Conservation (phyloP, 2,329 filamentous ascomycete species). For the Arthrobotrys sphaeroides region DNA sequence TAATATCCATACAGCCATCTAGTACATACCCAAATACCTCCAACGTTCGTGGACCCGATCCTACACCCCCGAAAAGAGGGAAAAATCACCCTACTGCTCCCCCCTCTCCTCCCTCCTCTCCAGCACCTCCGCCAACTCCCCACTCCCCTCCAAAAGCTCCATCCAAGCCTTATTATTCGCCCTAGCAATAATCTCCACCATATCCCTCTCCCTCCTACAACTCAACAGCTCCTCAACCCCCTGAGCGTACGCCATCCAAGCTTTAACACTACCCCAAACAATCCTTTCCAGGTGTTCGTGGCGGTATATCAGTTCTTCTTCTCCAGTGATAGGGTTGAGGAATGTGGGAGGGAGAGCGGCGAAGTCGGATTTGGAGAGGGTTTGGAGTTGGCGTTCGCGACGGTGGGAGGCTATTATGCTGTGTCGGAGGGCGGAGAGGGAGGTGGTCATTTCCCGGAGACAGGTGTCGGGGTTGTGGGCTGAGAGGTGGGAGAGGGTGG, state of each 20-base stretch:
- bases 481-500: not conserved
- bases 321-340: not conserved
- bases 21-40: too few species aligned
- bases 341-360: not conserved
- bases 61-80: too few species aligned
- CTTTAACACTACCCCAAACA: not conserved
- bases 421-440: not conserved
- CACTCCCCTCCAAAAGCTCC: not conserved
- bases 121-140: not conserved
- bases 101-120: not conserved
- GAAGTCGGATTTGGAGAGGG: not conserved
- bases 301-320: not conserved
- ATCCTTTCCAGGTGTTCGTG: not conserved
- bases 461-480: conserved; percentile 5
- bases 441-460: conserved; percentile 3
- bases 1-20: too few species aligned
- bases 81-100: not conserved
- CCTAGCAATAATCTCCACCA: too few species aligned
- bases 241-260: not conserved
- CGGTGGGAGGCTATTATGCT: not conserved
- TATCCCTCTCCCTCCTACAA: not conserved
- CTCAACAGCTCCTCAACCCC: not conserved
- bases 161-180: not conserved
- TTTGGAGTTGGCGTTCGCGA: not conserved
- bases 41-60: too few species aligned